Percentiles rank a stretch among this genome's conserved stretches.
Conservation (phyloP, 2,329 filamentous ascomycete genomes). For the Colletotrichum sp. region DNA sequence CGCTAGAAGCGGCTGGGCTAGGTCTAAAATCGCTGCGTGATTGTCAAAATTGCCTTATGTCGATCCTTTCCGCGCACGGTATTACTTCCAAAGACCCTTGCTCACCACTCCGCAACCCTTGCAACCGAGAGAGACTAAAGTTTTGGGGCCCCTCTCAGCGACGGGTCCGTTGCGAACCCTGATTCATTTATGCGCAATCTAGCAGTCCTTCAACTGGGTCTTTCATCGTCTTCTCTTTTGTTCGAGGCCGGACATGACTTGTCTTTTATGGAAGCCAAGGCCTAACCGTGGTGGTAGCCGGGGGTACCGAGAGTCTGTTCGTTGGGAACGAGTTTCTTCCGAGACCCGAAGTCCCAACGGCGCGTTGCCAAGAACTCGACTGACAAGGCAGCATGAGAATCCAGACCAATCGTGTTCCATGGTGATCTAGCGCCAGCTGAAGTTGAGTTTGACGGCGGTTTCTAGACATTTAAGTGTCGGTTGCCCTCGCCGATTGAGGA, state of each 20-base stretch:
- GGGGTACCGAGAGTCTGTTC: not conserved
- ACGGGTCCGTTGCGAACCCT: slow-evolving; percentile 1
- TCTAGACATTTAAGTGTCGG: not conserved
- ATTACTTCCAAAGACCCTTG: not conserved
- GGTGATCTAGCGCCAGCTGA: not conserved
- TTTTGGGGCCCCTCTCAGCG: not conserved
- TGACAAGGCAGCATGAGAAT: not conserved
- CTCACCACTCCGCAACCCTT: not conserved
- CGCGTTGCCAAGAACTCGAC: not conserved
- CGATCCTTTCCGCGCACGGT: not conserved
- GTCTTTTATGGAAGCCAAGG: not conserved
- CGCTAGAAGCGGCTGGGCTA: not conserved
- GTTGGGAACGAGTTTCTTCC: not conserved
- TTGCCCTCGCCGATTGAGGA: not conserved
- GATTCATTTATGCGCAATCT: slow-evolving; percentile 6
- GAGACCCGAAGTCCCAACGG: not conserved
- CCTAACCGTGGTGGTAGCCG: not conserved
- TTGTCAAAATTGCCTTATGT: not conserved
- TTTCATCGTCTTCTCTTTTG: not conserved
- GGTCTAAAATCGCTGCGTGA: not conserved
- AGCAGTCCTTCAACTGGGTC: not conserved
- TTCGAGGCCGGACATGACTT: not conserved
- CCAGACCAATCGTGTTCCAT: not conserved
- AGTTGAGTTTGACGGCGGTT: not conserved
- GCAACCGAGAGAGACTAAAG: not conserved